These are phyloP conservation scores for Cladophialophora chaetospira DNA, from an alignment of 2,329 filamentous ascomycete species.

Conservation along the genomic window DNA sequence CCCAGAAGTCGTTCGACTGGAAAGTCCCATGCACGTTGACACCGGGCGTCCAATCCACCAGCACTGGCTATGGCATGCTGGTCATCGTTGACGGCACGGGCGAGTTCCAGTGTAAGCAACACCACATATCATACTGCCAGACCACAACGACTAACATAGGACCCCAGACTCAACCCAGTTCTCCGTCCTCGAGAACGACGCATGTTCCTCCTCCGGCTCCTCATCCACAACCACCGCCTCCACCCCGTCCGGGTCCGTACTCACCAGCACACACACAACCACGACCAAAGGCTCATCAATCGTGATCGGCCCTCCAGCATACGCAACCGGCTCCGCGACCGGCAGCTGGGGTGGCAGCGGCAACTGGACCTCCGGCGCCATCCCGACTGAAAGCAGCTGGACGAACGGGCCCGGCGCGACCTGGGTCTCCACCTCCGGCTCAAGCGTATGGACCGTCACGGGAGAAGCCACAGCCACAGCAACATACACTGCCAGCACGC, in stretches of 20 bases:
- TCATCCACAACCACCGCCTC: too few relatives aligned
- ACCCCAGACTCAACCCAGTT: constrained; percentile 33
- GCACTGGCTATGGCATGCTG: constrained; percentile 33
- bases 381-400: constrained; percentile 3
- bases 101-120: constrained; percentile 32
- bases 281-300: constrained; percentile 13
- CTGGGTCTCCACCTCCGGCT: neutral
- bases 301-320: constrained; percentile 16
- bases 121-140: too few relatives aligned
- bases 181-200: constrained; percentile 27
- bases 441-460: neutral
- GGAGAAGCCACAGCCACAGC: constrained; percentile 12
- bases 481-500: neutral
- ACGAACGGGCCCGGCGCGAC: neutral
- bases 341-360: constrained; percentile 4
- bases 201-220: constrained; percentile 6
- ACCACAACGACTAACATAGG: neutral
- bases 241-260: neutral
- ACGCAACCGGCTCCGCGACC: constrained; percentile 18
- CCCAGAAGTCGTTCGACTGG: constrained; percentile 29
- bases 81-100: constrained; percentile 35
- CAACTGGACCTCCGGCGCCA: constrained; percentile 7
- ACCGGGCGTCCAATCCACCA: constrained; percentile 25
- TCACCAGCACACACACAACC: constrained; percentile 1
- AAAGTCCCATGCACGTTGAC: constrained; percentile 31